Evolutionary conservation across 768 basidiomycete genomes (phyloP), one percentile per base, ranked within the genome.

Genomic region (Xerocomellus intermedius): DNA sequence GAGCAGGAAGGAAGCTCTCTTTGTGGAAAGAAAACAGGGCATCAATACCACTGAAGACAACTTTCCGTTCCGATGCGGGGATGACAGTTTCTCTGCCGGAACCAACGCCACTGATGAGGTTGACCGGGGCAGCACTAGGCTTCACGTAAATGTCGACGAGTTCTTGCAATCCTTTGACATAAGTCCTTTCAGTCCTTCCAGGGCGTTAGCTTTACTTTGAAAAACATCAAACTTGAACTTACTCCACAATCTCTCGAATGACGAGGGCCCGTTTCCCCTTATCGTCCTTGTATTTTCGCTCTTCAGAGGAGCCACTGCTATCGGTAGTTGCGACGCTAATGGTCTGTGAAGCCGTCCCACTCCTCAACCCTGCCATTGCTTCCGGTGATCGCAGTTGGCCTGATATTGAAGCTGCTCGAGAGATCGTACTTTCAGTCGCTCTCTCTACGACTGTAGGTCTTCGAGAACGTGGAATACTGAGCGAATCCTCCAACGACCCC

Each of bases 141-240:
- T 85, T 88, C 73, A 98, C 90, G 67, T 98, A 99, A 48, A 99
- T 96, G 55, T 93, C 90, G 47, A 95, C 86, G 9, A 99, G 83
- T 70, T 97, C 96, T 65, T 91, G 87, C 32, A 99, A 74, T n/a
- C 93, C 90, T 59, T 88, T 88, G 56, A 96, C 91, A 72, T 99
- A 99, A 2, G 94, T 94, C 57, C 89, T 81, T 73, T 99, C 97
- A 42, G 96, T 98, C 64, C 92, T 93, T 65, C 60, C 32, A n/a
- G 54, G 7, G 21, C 9, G 42, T 69, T 33, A 69, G 59, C 26
- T 17, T 43, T 22, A 14, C 30, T 24, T 26, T n/a, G 12, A 36
- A n/a, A 48, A 43, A 16, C 8, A 21, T 36, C 22, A 32, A 35
- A 30, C 8, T 32, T 19, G 42, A 42, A 81, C 91, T 59, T 72